phyloP scores from a whole-genome alignment of 2,329 filamentous ascomycete species.

The Neoarthrinium moseri region DNA sequence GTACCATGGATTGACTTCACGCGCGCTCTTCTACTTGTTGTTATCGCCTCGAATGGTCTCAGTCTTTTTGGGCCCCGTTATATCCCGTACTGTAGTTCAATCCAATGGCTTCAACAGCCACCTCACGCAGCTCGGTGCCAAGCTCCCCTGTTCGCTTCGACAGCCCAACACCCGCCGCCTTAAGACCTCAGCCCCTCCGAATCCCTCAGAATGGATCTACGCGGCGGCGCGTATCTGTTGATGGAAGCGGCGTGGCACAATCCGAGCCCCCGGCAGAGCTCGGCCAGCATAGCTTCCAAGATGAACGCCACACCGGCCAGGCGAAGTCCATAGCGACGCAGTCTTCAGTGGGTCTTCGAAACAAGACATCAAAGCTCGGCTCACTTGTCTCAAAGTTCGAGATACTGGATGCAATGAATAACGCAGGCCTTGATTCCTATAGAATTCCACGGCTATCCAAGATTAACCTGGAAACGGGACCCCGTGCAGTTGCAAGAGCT shows the following conservation, averaged over 20 bases:
- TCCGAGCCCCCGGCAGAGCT: no score
- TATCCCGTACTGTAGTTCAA: slow-evolving; percentile 6
- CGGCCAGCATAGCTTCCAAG: no score
- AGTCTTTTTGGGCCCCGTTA: slow-evolving; percentile 1
- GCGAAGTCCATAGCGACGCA: no score
- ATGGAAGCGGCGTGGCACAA: no score
- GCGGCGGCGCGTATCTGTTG: no score
- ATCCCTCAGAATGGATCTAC: slow-evolving; percentile 18
- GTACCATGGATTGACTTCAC: slow-evolving; percentile 2
- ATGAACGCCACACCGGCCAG: no score
- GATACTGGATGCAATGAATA: slow-evolving; percentile 24
- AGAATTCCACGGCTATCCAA: slow-evolving; percentile 3
- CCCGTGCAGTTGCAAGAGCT: not conserved
- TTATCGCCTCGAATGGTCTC: not conserved
- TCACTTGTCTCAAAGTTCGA: slow-evolving; percentile 34
- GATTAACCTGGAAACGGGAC: not conserved
- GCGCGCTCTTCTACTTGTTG: no score
- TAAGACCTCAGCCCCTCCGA: slow-evolving; percentile 21
- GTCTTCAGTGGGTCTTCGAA: no score
- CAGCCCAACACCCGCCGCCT: slow-evolving; percentile 10
- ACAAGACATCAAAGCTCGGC: slow-evolving; percentile 20
- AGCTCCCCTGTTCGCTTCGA: slow-evolving; percentile 17
- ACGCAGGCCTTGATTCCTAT: slow-evolving; percentile 10
- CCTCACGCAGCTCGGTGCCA: slow-evolving; percentile 6
- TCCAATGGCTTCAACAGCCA: slow-evolving; percentile 16